A percentile compares a stretch with the other conserved stretches of the same genome.
Conservation (phyloP, 75 land plant genomes). For the Pseudotsuga menziesii region DNA sequence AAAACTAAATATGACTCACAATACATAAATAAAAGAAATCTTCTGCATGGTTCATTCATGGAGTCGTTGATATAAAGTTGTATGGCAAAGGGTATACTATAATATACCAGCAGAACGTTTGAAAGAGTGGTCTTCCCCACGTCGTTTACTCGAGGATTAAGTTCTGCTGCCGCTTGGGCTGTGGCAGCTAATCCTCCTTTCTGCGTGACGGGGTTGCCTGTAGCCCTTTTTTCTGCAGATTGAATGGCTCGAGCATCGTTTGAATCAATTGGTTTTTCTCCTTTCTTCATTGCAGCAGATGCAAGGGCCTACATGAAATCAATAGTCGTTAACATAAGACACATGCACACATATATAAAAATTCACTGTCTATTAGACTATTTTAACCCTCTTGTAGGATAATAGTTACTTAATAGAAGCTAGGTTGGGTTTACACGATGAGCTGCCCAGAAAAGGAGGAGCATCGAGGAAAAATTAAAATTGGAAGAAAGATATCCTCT, state of each 20-base stretch:
- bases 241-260: slow-evolving; percentile 76
- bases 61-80: neutral
- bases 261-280: slow-evolving; percentile 51
- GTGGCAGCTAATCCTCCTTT: slow-evolving; percentile 56
- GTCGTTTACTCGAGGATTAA: slow-evolving; percentile 18
- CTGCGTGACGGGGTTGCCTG: slow-evolving; percentile 24
- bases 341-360: no score
- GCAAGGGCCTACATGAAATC: slow-evolving; percentile 47
- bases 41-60: neutral
- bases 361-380: no score
- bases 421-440: no score
- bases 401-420: no score
- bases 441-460: no score
- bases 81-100: neutral
- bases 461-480: no score
- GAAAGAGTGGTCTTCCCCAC: slow-evolving; percentile 3
- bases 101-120: neutral
- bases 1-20: neutral
- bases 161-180: slow-evolving; percentile 65
- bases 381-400: no score
- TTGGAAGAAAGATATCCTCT: no score
- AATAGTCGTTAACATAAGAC: no score
- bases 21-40: neutral
- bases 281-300: slow-evolving; percentile 38
- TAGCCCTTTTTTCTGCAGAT: slow-evolving; percentile 66